These are phyloP conservation scores for Camelina laxa DNA, from an alignment of 345 rosid genomes.

Conservation along the genomic window DNA sequence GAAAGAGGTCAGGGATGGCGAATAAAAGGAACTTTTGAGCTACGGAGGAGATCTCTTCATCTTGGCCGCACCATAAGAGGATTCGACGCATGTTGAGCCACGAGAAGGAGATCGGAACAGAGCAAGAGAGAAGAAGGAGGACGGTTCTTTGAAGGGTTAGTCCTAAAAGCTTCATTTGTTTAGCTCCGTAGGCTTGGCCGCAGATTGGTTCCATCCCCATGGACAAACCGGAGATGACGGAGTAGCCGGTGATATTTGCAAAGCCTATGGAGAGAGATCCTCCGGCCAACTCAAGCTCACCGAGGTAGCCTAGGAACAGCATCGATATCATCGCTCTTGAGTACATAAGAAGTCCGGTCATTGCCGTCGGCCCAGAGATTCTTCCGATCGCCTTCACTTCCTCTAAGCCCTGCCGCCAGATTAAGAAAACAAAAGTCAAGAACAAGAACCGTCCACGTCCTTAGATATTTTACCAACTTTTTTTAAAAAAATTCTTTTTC, in stretches of 20 bases:
- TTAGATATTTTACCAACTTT: constrained; percentile 25
- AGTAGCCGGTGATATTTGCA: constrained; percentile 98
- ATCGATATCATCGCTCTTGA: constrained; percentile 97
- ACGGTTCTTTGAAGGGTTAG: constrained; percentile 92
- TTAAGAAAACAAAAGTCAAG: constrained; percentile 25
- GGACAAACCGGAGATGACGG: constrained; percentile 94
- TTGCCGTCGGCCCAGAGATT: constrained; percentile 88
- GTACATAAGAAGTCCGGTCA: constrained; percentile 82
- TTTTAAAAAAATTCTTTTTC: background rate
- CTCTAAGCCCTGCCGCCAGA: constrained; percentile 61
- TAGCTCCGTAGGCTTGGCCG: constrained; percentile 96
- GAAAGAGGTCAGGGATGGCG: constrained; percentile 86
- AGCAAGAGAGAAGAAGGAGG: constrained; percentile 82
- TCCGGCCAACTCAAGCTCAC: constrained; percentile 92
- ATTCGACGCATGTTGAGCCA: constrained; percentile 81
- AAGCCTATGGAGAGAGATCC: constrained; percentile 95
- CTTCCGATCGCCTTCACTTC: constrained; percentile 87
- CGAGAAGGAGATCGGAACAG: constrained; percentile 80
- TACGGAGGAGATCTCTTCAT: constrained; percentile 66
- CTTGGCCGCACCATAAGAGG: constrained; percentile 87
- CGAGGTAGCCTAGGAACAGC: constrained; percentile 97
- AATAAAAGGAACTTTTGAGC: constrained; percentile 80
- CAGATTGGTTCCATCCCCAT: constrained; percentile 99
- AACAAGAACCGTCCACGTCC: constrained; percentile 32
- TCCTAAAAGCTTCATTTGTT: constrained; percentile 86